A percentile compares a stretch with the other conserved stretches of the same genome.
phyloP scores from a whole-genome alignment of 805 yeast species.

The Ogataea ganodermae region DNA sequence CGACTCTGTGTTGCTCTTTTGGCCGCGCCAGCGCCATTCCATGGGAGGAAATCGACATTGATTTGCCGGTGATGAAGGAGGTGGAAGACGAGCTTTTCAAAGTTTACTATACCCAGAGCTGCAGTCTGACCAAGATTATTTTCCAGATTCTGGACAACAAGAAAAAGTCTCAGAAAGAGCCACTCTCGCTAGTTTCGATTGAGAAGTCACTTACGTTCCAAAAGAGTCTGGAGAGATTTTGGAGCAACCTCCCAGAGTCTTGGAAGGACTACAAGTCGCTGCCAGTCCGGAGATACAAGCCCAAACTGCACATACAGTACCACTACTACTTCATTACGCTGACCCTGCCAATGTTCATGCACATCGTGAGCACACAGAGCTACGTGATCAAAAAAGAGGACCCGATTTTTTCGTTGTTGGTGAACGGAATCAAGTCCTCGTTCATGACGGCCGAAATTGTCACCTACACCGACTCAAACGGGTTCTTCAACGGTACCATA shows the following conservation, averaged over 20 bases:
- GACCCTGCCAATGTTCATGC: slow-evolving; percentile 45
- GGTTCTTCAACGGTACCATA: slow-evolving; percentile 46
- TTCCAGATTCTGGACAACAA: slow-evolving; percentile 44
- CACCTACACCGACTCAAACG: slow-evolving; percentile 37
- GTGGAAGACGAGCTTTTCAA: slow-evolving; percentile 34
- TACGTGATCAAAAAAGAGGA: slow-evolving; percentile 41
- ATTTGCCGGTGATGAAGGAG: slow-evolving; percentile 37
- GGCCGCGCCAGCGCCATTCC: slow-evolving; percentile 48
- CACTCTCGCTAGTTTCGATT: slow-evolving; percentile 41
- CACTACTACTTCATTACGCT: slow-evolving; percentile 44
- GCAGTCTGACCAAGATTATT: slow-evolving; percentile 40
- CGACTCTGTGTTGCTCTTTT: slow-evolving; percentile 43
- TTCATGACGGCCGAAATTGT: slow-evolving; percentile 41
- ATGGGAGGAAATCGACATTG: slow-evolving; percentile 47
- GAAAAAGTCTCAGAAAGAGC: slow-evolving; percentile 38
- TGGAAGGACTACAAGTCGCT: slow-evolving; percentile 37
- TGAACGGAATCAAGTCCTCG: slow-evolving; percentile 44
- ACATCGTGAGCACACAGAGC: slow-evolving; percentile 40
- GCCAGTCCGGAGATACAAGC: slow-evolving; percentile 40
- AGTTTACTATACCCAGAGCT: slow-evolving; percentile 36
- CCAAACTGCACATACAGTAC: slow-evolving; percentile 43
- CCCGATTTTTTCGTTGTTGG: slow-evolving; percentile 42
- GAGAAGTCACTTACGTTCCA: slow-evolving; percentile 42
- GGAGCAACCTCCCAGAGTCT: slow-evolving; percentile 35
- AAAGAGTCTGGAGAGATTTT: slow-evolving; percentile 37